Evolutionary conservation across 2,329 filamentous ascomycete genomes (phyloP).

Genomic region (Cercospora sp.): DNA sequence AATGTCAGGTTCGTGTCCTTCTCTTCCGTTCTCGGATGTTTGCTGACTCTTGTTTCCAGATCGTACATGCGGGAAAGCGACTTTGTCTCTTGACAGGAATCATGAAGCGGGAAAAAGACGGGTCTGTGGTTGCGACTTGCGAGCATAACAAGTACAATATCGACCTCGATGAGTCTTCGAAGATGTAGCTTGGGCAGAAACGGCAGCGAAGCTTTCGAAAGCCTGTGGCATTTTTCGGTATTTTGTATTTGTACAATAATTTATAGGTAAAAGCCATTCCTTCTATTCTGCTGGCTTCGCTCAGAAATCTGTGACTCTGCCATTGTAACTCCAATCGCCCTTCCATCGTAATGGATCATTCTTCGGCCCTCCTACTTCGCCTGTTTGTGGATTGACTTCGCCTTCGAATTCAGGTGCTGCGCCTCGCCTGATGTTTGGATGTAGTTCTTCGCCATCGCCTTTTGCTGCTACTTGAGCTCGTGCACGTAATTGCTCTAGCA

Average conservation of each 20-base stretch:
- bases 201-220: neutral
- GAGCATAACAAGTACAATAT: slow-evolving; percentile 35
- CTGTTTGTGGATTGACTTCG: slow-evolving; percentile 87
- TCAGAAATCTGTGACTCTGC: slow-evolving; percentile 87
- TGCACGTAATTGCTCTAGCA: slow-evolving; percentile 34
- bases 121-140: slow-evolving; percentile 29
- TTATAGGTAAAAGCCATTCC: slow-evolving; percentile 2
- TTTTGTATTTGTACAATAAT: slow-evolving; percentile 5
- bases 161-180: slow-evolving; percentile 26
- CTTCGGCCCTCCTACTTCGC: slow-evolving; percentile 94
- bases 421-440: slow-evolving; percentile 72
- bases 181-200: slow-evolving; percentile 14
- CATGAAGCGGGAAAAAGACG: slow-evolving; percentile 32
- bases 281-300: neutral
- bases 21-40: neutral
- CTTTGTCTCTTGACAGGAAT: slow-evolving; percentile 28
- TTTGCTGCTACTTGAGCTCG: slow-evolving; percentile 53
- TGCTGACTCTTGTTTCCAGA: slow-evolving; percentile 17
- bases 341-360: slow-evolving; percentile 89
- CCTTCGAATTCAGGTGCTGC: slow-evolving; percentile 90
- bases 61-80: slow-evolving; percentile 32
- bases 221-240: neutral
- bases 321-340: slow-evolving; percentile 92
- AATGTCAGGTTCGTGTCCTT: slow-evolving; percentile 28
- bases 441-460: slow-evolving; percentile 65